Percentiles rank a stretch among this genome's conserved stretches.
These are phyloP conservation scores for Rhodosporidiobolus odoratus DNA, from an alignment of 768 basidiomycete genomes.

Conservation along the genomic window DNA sequence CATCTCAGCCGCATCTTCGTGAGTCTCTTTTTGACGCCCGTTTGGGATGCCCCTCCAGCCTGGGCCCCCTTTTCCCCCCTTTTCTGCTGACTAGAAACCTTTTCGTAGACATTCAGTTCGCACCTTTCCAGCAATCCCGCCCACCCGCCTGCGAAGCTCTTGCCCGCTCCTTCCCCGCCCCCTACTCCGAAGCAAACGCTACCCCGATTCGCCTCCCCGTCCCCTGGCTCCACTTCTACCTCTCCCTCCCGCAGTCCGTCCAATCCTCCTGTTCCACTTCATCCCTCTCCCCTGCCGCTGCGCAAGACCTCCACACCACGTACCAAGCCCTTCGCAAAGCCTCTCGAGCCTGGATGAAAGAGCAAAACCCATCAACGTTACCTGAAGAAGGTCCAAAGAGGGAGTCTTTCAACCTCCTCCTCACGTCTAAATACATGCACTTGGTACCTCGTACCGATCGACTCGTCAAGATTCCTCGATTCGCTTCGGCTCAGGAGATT, in stretches of 20 bases:
- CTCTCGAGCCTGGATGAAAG: background rate
- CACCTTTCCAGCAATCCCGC: conserved; percentile 14
- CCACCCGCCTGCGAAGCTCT: conserved; percentile 14
- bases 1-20: conserved; percentile 26
- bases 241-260: background rate
- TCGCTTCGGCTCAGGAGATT: background rate
- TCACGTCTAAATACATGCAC: conserved; percentile 12
- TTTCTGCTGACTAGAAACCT: no score
- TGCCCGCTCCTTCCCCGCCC: background rate
- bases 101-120: conserved; percentile 24
- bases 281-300: background rate
- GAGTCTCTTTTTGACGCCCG: no score
- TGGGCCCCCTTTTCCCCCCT: background rate
- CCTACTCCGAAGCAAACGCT: background rate
- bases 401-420: conserved; percentile 25
- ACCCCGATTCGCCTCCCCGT: conserved; percentile 1
- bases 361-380: background rate
- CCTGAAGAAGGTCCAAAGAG: conserved; percentile 7
- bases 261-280: background rate
- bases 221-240: conserved; percentile 18
- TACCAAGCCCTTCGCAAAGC: background rate
- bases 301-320: background rate
- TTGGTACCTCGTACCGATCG: conserved; percentile 16
- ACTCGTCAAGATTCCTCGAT: background rate
- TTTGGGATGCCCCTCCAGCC: no score